A percentile compares a stretch with the other conserved stretches of the same genome.
These are phyloP conservation scores for Cunninghamia lanceolata DNA, from an alignment of 75 land plant genomes.

Conservation along the genomic window DNA sequence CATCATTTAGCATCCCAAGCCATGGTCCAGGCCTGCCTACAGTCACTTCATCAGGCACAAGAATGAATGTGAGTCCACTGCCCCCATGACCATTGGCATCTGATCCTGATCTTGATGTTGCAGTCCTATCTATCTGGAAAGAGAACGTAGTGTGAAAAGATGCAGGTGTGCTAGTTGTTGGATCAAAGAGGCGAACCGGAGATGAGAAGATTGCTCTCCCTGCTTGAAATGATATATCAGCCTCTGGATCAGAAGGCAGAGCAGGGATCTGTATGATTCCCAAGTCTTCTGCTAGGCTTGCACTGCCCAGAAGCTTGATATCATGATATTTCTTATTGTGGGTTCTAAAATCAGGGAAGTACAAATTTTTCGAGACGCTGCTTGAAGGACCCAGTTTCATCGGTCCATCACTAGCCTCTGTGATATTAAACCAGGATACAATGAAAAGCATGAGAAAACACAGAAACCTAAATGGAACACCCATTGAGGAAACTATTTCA, in stretches of 20 bases:
- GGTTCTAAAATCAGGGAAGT: conserved; percentile 25
- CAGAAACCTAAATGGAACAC: neutral
- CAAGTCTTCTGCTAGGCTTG: conserved; percentile 17
- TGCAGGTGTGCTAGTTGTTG: conserved; percentile 27
- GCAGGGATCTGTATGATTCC: conserved; percentile 28
- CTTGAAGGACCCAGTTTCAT: conserved; percentile 17
- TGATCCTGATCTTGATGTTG: conserved; percentile 4
- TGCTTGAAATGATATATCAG: conserved; percentile 22
- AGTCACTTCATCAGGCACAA: conserved; percentile 51
- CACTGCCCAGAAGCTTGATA: conserved; percentile 35
- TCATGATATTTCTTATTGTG: conserved; percentile 12
- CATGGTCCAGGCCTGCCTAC: conserved; percentile 50
- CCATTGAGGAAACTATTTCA: neutral
- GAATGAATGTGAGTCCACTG: conserved; percentile 47
- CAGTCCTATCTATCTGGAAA: conserved; percentile 29
- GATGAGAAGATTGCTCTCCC: conserved; percentile 53
- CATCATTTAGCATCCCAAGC: conserved; percentile 43
- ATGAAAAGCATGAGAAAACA: neutral
- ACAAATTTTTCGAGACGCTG: conserved; percentile 23
- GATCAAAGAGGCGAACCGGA: conserved; percentile 39
- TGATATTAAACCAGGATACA: neutral
- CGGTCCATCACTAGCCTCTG: neutral
- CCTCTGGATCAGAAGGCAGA: neutral
- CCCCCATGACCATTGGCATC: conserved; percentile 19
- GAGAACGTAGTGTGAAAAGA: conserved; percentile 57